phyloP scores from a whole-genome alignment of 179 eudicot genomes.

The Heliamphora ciliata region DNA sequence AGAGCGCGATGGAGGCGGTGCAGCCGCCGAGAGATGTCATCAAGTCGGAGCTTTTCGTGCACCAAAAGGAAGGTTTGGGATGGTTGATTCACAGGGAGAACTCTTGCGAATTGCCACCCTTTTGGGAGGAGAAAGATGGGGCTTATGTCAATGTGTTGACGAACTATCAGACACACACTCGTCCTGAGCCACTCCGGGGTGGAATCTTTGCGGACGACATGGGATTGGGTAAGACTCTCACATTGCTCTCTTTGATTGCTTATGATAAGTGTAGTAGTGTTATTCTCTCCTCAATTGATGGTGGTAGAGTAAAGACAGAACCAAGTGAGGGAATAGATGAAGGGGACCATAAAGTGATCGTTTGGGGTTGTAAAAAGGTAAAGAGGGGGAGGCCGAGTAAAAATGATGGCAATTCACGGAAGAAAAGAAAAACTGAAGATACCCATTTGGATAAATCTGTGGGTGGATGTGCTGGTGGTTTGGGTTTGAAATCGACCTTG shows the following conservation, averaged over 20 bases:
- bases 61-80: slow-evolving; percentile 80
- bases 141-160: slow-evolving; percentile 67
- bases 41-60: slow-evolving; percentile 49
- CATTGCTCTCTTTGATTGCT: slow-evolving; percentile 78
- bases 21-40: slow-evolving; percentile 63
- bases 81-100: slow-evolving; percentile 80
- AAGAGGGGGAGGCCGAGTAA: slow-evolving; percentile 43
- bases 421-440: slow-evolving; percentile 42
- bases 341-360: slow-evolving; percentile 19
- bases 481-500: slow-evolving; percentile 42
- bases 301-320: slow-evolving; percentile 19
- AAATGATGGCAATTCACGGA: slow-evolving; percentile 31
- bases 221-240: slow-evolving; percentile 95
- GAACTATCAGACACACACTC: slow-evolving; percentile 37
- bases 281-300: slow-evolving; percentile 2
- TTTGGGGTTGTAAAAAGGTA: slow-evolving; percentile 28
- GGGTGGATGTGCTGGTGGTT: slow-evolving; percentile 7
- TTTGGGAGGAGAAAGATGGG: slow-evolving; percentile 69
- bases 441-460: slow-evolving; percentile 13
- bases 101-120: slow-evolving; percentile 65
- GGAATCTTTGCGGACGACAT: slow-evolving; percentile 96
- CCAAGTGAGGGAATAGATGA: slow-evolving; percentile 25
- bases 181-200: slow-evolving; percentile 75
- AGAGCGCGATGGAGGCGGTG: slow-evolving; percentile 34
- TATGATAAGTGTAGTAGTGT: slow-evolving; percentile 40